Evolutionary conservation across 495 filamentous ascomycete species (phyloP), one percentile per base, ranked within the genome.

Genomic region (Hypoxylon crocopeplum): DNA sequence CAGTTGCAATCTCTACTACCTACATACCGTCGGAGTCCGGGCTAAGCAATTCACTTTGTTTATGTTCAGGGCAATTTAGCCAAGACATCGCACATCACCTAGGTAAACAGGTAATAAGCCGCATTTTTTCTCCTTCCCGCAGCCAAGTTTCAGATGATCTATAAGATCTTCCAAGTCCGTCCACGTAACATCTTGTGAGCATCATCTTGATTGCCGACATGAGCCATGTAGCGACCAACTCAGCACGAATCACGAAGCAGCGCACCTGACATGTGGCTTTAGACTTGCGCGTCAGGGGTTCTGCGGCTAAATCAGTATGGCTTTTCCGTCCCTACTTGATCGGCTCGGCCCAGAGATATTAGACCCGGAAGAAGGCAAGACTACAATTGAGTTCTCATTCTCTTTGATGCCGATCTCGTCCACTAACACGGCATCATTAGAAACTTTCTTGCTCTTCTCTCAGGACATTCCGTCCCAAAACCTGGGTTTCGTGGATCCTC

Each of bases 401-500:
- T 57, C 33, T 41, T 42, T 42, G 27, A 53, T 38, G 21, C 45
- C 61, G 25, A 21, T 12, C 25, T 40, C 17, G 17, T 38, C 22
- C 47, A 61, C 50, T 40, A 45, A 55, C 29, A 33, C 51, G 36
- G 29, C 10, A 25, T 41, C 24, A 17, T 16, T 66, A 97, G 93
- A 98, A 77, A 87, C 89, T 30, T 96, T 94, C 66, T 73, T 90
- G 22, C 81, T 97, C 44, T 97, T 95, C 79, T 85, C 90, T 11
- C 86, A 89, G 60, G 68, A 82, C 13, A 82, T 92, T 40, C 85
- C 89, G 3, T 88, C 88, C 6, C 84, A 86, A 46, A 86, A 92
- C 61, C 86, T 98, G 8, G 93, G 93, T 50, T 93, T 97, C 68
- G 69, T 97, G 57, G 86, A 97, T 72, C 75, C 88, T 3, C 84